Conservation (phyloP, 352 stramenopile genomes). For the Stephanocyclus meneghinianus region DNA sequence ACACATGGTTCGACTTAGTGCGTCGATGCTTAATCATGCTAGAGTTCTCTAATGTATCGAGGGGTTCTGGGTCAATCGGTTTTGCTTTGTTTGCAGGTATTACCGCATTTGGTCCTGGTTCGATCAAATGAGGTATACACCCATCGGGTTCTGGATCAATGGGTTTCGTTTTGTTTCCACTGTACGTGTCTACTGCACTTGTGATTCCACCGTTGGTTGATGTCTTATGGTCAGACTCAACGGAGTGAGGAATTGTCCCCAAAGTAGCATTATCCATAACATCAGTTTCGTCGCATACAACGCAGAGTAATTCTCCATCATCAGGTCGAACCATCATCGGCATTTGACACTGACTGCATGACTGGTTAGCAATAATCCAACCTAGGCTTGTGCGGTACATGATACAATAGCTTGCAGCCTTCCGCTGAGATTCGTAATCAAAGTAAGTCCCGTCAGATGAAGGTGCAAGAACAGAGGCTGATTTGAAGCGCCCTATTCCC, state of each 20-base stretch:
- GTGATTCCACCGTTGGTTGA: neutral
- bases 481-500: neutral
- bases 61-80: neutral
- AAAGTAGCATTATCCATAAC: neutral
- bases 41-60: neutral
- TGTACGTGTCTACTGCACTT: too few relatives aligned
- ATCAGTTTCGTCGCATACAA: slow-evolving; percentile 12
- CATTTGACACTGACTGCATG: slow-evolving; percentile 15
- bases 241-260: neutral
- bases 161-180: neutral
- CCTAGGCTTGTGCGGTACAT: slow-evolving; percentile 16
- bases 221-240: neutral
- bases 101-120: too few relatives aligned
- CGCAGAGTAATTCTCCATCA: slow-evolving; percentile 13
- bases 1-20: neutral
- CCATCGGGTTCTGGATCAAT: neutral
- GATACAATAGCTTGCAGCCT: slow-evolving; percentile 6
- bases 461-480: neutral
- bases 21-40: neutral
- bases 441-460: slow-evolving; percentile 2
- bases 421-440: slow-evolving; percentile 6
- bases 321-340: slow-evolving; percentile 18
- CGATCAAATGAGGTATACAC: too few relatives aligned
- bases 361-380: slow-evolving; percentile 25
- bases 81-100: neutral